A percentile compares a stretch with the other conserved stretches of the same genome.
Evolutionary conservation across 495 filamentous ascomycete species (phyloP).

Genomic region (Podospora didyma): DNA sequence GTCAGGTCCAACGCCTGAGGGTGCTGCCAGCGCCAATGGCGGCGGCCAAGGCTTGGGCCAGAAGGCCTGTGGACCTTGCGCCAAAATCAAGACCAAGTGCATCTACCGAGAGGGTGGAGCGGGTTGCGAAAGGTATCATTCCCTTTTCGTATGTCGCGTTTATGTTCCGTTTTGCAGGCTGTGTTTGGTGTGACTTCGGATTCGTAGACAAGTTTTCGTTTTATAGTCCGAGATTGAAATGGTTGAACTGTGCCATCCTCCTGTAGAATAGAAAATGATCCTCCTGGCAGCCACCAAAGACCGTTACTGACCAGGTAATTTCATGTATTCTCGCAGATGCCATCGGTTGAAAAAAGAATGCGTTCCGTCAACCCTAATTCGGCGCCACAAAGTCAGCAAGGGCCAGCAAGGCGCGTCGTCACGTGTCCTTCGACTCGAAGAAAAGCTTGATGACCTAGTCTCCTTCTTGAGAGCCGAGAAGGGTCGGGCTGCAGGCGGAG

Average conservation of each 20-base stretch:
- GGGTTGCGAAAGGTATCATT: slow-evolving; percentile 41
- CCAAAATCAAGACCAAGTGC: slow-evolving; percentile 44
- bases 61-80: slow-evolving; percentile 43
- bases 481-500: not conserved
- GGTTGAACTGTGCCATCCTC: too few species aligned
- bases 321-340: slow-evolving; percentile 30
- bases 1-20: not conserved
- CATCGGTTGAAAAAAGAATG: slow-evolving; percentile 38
- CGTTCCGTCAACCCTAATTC: not conserved
- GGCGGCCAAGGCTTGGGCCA: slow-evolving; percentile 25
- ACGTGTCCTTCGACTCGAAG: not conserved
- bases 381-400: too few species aligned
- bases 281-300: too few species aligned
- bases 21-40: not conserved
- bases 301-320: not conserved
- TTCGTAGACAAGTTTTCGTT: too few species aligned
- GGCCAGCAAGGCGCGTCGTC: too few species aligned
- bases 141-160: not conserved
- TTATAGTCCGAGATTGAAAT: too few species aligned
- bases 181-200: too few species aligned
- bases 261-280: too few species aligned
- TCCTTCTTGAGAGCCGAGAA: not conserved
- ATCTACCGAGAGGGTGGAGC: slow-evolving; percentile 26
- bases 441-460: not conserved
- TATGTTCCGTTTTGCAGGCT: too few species aligned